Conservation (phyloP, 2,329 filamentous ascomycete species). For the Tolypocladium amazonense region DNA sequence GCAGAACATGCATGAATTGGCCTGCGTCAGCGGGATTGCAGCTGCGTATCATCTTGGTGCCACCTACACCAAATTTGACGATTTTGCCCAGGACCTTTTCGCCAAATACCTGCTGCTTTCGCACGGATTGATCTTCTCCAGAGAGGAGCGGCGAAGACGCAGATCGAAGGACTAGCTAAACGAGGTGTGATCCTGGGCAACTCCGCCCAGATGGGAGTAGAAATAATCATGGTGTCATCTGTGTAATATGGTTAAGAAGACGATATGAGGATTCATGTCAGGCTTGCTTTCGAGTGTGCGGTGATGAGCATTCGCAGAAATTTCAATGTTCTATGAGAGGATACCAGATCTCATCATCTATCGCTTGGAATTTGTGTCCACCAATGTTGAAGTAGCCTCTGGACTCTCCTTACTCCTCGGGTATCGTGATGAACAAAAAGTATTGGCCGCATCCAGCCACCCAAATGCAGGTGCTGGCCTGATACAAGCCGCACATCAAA, state of each 20-base stretch:
- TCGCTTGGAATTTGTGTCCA: slow-evolving; percentile 1
- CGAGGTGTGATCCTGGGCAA: background rate
- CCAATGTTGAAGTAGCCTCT: slow-evolving; percentile 7
- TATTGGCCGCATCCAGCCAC: slow-evolving; percentile 16
- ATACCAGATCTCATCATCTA: background rate
- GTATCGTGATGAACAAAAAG: slow-evolving; percentile 18
- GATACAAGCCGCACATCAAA: slow-evolving; percentile 15
- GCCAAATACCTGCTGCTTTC: slow-evolving; percentile 34
- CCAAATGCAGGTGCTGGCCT: slow-evolving; percentile 15
- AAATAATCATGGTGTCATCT: background rate
- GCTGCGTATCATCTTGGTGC: slow-evolving; percentile 61
- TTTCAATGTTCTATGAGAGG: background rate
- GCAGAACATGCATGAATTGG: slow-evolving; percentile 58
- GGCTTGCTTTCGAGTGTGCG: background rate
- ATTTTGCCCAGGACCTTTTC: slow-evolving; percentile 36
- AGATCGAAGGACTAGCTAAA: background rate
- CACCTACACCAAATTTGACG: slow-evolving; percentile 49
- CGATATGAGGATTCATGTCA: too few species aligned
- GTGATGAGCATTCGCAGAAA: background rate
- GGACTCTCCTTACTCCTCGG: slow-evolving; percentile 13
- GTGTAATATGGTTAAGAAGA: too few species aligned
- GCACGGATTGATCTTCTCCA: slow-evolving; percentile 29
- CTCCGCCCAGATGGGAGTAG: background rate
- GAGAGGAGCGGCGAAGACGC: slow-evolving; percentile 18
- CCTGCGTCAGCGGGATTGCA: slow-evolving; percentile 59